Evolutionary conservation across 1,284 basidiomycete species (phyloP).

Genomic region (Puccinia horiana): DNA sequence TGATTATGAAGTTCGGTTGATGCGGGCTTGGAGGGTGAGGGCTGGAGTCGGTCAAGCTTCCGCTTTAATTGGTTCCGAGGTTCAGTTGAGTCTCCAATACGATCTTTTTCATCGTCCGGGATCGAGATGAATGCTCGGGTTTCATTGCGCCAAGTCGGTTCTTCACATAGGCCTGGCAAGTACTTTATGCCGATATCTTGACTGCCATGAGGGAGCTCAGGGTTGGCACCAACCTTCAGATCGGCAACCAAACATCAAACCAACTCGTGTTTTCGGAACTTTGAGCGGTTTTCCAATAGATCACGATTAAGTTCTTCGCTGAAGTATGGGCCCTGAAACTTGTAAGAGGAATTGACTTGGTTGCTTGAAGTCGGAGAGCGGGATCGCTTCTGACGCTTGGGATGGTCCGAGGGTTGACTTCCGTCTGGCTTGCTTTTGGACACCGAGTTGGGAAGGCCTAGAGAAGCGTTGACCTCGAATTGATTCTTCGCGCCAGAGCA

Average conservation of each 20-base stretch:
- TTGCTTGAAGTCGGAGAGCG: constrained; percentile 2
- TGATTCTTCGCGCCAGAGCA: constrained; percentile 69
- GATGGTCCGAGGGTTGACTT: not conserved
- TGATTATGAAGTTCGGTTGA: constrained; percentile 4
- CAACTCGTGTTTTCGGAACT: constrained; percentile 39
- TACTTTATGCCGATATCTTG: constrained; percentile 34
- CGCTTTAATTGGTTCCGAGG: not conserved
- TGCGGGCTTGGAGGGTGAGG: not conserved
- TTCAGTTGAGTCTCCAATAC: not conserved
- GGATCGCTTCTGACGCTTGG: constrained; percentile 4
- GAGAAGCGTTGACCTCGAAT: constrained; percentile 65
- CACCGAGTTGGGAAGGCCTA: not conserved
- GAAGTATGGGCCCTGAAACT: constrained; percentile 39
- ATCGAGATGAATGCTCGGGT: constrained; percentile 7
- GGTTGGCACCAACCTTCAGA: constrained; percentile 1
- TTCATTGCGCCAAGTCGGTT: constrained; percentile 2
- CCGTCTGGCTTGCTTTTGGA: not conserved
- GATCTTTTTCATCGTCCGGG: constrained; percentile 21
- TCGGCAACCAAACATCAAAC: constrained; percentile 36
- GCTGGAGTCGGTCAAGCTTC: not conserved
- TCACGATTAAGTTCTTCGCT: constrained; percentile 27
- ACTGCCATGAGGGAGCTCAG: not conserved
- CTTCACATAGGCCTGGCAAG: constrained; percentile 42
- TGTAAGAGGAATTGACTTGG: not conserved
- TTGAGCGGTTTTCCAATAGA: constrained; percentile 27